Evolutionary conservation across 2,329 filamentous ascomycete species (phyloP).

Genomic region (Fusarium vanettenii): DNA sequence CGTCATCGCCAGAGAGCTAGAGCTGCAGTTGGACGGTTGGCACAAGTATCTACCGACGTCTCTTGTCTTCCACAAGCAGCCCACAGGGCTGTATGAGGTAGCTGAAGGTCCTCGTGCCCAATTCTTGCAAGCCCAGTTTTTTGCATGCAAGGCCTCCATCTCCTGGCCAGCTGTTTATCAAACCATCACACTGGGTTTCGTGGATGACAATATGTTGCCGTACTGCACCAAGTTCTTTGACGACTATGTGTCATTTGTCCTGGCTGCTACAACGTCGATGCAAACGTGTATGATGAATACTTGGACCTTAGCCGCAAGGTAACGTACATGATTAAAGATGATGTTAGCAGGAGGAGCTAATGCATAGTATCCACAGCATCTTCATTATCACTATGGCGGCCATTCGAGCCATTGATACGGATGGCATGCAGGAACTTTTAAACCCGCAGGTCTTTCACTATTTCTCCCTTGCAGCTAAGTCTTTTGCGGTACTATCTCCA

Average conservation of each 20-base stretch:
- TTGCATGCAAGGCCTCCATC: conserved; percentile 3
- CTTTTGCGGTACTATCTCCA: not conserved
- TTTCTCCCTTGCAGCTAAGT: not conserved
- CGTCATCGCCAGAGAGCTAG: conserved; percentile 46
- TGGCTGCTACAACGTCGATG: not conserved
- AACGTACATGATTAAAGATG: not conserved
- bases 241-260: not conserved
- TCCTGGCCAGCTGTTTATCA: conserved; percentile 11
- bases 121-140: conserved; percentile 3
- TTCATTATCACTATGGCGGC: conserved; percentile 3
- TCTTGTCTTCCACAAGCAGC: not conserved
- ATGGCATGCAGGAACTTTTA: not conserved
- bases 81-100: not conserved
- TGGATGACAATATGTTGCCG: not conserved
- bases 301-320: conserved; percentile 1
- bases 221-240: conserved; percentile 4
- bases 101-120: not conserved
- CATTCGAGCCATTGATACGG: not conserved
- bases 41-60: conserved; percentile 41
- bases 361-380: not conserved
- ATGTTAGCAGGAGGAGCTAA: not conserved
- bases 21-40: conserved; percentile 50
- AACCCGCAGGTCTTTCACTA: not conserved
- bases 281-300: not conserved
- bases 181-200: not conserved